Evolutionary conservation across 306 rosid species (phyloP).

Genomic region (Corylus avellana): DNA sequence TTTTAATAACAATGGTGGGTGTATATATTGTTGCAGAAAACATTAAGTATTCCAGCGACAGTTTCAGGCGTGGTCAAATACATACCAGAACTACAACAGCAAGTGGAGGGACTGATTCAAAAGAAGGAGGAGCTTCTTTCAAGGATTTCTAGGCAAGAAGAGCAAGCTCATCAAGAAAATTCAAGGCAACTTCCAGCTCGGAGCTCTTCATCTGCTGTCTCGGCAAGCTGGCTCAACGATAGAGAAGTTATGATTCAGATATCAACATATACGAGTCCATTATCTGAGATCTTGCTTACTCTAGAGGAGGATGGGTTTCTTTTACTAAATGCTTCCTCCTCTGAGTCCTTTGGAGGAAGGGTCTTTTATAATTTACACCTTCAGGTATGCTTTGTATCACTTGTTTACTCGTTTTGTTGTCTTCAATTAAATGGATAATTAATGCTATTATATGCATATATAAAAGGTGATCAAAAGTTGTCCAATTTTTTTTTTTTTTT

Average conservation of each 20-base stretch:
- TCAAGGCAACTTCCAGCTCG: background rate
- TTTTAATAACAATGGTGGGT: slow-evolving; percentile 1
- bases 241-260: slow-evolving; percentile 57
- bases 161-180: background rate
- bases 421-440: too few relatives aligned
- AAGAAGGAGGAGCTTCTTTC: slow-evolving; percentile 55
- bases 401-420: background rate
- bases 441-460: too few relatives aligned
- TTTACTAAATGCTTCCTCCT: slow-evolving; percentile 62
- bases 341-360: slow-evolving; percentile 52
- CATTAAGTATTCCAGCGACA: slow-evolving; percentile 65
- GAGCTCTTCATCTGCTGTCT: slow-evolving; percentile 38
- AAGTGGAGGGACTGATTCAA: slow-evolving; percentile 49
- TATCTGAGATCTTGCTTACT: slow-evolving; percentile 44
- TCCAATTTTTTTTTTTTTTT: too few relatives aligned
- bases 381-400: slow-evolving; percentile 31
- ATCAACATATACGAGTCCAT: slow-evolving; percentile 35
- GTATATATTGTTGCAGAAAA: slow-evolving; percentile 40
- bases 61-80: slow-evolving; percentile 54
- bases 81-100: slow-evolving; percentile 64
- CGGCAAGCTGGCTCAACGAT: slow-evolving; percentile 49
- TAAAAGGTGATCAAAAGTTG: too few relatives aligned
- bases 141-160: slow-evolving; percentile 25
- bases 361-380: slow-evolving; percentile 57
- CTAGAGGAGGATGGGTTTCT: slow-evolving; percentile 54